Evolutionary conservation across 108 stramenopile genomes (phyloP), one percentile per base, ranked within the genome.

Genomic region (Schizochytrium sp.): DNA sequence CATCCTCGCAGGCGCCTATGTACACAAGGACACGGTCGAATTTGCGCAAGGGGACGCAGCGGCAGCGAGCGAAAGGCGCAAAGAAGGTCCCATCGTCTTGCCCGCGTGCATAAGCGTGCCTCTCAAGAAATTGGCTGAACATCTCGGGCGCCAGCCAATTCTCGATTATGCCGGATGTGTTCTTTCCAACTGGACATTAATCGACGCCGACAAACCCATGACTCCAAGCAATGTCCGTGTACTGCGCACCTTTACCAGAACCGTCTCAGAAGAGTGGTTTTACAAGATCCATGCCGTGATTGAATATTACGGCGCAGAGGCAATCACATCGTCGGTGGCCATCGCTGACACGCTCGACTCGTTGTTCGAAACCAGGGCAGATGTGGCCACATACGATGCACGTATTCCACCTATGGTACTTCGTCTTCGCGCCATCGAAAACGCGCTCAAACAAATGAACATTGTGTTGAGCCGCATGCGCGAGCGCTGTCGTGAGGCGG

Each of bases 101-200:
- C 88, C 88, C 19, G n/a, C 43, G 23, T 45, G 44, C 41, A 19
- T 88, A 4, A 44, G 34, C 1, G 58, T 34, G 19, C 60, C 60
- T 5, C 21, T 88, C 18, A 43, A 41, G 60, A 19, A 44, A 6
- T 0, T 60, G n/a, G 60, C 88, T 5, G 60, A 60, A 5, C 45
- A 44, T n/a, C 25, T 88, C 0, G 60, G 60, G 43, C 88, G 88
- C 19, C 5, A 60, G n/a, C 88, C 88, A 3, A 88, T 88, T 21
- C 44, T 60, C 41, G 88, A 88, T 60, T 88, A 88, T 47, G 58
- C 60, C 0, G 88, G 88, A n/a, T 88, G 88, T 25, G 88, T 88
- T 5, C 60, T 88, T n/a, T 23, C 47, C 14, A 88, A 88, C 29
- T 88, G 88, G 88, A 47, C 16, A 23, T 44, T 88, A 21, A 34